These are phyloP conservation scores for Podila clonocystis DNA, from an alignment of 192 early-diverging fungal species.

Conservation along the genomic window DNA sequence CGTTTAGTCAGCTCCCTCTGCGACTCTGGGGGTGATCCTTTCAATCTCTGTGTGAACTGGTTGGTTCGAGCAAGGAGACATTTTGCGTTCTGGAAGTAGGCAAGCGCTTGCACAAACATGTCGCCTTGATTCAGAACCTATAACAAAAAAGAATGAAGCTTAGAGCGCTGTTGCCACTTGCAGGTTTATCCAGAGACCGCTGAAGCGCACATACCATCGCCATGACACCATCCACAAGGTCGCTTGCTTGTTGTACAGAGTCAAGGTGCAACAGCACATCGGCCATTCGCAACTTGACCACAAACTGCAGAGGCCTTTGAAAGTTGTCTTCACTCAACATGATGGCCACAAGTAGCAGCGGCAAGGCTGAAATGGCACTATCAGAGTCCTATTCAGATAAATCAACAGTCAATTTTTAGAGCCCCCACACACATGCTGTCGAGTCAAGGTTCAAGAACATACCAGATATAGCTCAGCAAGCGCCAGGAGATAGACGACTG, in stretches of 20 bases:
- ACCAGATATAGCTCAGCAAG: slow-evolving; percentile 39
- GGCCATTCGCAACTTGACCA: slow-evolving; percentile 30
- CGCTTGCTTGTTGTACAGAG: slow-evolving; percentile 11
- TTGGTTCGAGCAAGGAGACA: slow-evolving; percentile 13
- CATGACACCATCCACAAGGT: slow-evolving; percentile 26
- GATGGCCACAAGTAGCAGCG: slow-evolving; percentile 18
- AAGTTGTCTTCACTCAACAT: slow-evolving; percentile 23
- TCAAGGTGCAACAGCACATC: slow-evolving; percentile 22
- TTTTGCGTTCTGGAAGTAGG: slow-evolving; percentile 35
- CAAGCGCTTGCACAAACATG: slow-evolving; percentile 23
- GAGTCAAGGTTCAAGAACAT: neutral
- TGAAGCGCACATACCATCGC: slow-evolving; percentile 7
- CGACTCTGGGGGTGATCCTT: neutral
- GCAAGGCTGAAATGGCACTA: slow-evolving; percentile 22
- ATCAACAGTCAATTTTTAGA: neutral
- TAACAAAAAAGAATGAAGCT: neutral
- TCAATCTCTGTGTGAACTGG: neutral
- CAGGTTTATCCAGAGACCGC: neutral
- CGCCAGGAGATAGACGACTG: slow-evolving; percentile 27
- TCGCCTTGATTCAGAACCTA: slow-evolving; percentile 34
- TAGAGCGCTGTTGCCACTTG: neutral
- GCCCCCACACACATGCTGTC: neutral
- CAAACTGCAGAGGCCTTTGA: slow-evolving; percentile 17
- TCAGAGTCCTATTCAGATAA: slow-evolving; percentile 16
- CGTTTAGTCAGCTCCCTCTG: neutral